phyloP scores from a whole-genome alignment of 1,139 yeast species.

The Barnettozyma hawaiiensis region DNA sequence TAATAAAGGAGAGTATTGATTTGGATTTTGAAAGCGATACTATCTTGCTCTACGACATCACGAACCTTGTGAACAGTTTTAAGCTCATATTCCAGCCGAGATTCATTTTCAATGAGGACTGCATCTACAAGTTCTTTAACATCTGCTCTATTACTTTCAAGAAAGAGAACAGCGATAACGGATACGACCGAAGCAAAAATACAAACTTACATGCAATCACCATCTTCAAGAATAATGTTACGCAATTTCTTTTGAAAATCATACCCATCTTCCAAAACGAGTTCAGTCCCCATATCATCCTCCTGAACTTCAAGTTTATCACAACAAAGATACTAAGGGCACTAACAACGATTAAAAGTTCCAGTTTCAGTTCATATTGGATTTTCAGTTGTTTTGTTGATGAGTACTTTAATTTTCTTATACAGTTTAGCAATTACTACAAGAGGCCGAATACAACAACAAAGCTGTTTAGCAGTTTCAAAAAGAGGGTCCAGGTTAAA shows the following conservation, averaged over 20 bases:
- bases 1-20: constrained; percentile 2
- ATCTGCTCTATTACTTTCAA: background rate
- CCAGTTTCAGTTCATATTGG: constrained; percentile 22
- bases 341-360: constrained; percentile 10
- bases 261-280: constrained; percentile 9
- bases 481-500: constrained; percentile 3
- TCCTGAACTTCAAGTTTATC: constrained; percentile 17
- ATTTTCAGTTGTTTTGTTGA: constrained; percentile 22
- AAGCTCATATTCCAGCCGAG: constrained; percentile 2
- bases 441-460: background rate
- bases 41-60: constrained; percentile 1
- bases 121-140: constrained; percentile 5
- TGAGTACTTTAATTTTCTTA: constrained; percentile 19
- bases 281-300: constrained; percentile 4
- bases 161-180: background rate
- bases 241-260: constrained; percentile 16
- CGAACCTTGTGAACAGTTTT: constrained; percentile 1
- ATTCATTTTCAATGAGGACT: constrained; percentile 2
- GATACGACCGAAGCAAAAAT: background rate
- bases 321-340: constrained; percentile 16
- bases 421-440: constrained; percentile 12
- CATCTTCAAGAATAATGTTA: constrained; percentile 11
- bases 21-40: constrained; percentile 2
- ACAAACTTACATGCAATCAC: background rate
- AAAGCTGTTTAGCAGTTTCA: constrained; percentile 13